A percentile compares a stretch with the other conserved stretches of the same genome.
phyloP scores from a whole-genome alignment of 345 rosid species.

The Salix koriyanagi region DNA sequence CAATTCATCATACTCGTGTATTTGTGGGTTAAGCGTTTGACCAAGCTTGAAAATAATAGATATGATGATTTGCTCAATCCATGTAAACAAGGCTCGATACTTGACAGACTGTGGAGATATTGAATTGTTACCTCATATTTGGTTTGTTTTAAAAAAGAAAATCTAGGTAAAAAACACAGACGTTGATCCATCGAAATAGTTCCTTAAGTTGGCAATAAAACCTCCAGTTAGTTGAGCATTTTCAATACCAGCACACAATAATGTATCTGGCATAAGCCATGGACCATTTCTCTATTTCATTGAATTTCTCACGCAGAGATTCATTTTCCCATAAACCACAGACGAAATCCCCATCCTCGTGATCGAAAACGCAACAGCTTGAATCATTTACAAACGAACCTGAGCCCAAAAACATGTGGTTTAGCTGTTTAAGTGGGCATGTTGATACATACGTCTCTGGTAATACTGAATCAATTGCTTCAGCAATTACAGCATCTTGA shows the following conservation, averaged over 20 bases:
- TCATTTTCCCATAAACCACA: constrained; percentile 27
- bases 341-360: constrained; percentile 27
- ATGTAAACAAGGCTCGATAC: too few species aligned
- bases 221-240: constrained; percentile 17
- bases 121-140: too few species aligned
- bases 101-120: too few species aligned
- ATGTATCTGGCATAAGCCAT: constrained; percentile 27
- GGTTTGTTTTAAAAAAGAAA: too few species aligned
- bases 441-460: constrained; percentile 26
- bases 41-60: too few species aligned
- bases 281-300: constrained; percentile 37
- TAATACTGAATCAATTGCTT: constrained; percentile 19
- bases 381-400: constrained; percentile 21
- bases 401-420: constrained; percentile 24
- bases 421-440: constrained; percentile 24
- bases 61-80: too few species aligned
- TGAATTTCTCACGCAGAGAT: constrained; percentile 23
- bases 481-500: constrained; percentile 25
- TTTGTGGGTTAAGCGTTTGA: too few species aligned
- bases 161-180: too few species aligned
- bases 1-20: too few species aligned
- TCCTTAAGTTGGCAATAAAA: constrained; percentile 22
- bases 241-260: constrained; percentile 27
- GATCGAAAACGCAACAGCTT: constrained; percentile 28
- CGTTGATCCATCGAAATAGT: neutral